Base-by-base conservation (phyloP, 768 basidiomycete species). In the Tylopilus plumbeoviolaceoides region DNA sequence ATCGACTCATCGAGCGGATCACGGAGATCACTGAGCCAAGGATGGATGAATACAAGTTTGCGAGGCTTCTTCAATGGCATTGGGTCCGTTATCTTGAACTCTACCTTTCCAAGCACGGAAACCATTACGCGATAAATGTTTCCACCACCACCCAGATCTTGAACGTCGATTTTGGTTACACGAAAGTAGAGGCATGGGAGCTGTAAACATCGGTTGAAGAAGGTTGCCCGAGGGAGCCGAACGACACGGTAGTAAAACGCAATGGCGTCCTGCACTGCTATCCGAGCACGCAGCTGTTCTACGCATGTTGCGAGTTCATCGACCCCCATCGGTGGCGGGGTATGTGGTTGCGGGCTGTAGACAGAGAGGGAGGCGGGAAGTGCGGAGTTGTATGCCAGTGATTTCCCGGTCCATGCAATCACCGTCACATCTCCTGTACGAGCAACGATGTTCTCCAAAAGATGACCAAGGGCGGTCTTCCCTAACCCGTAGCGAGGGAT, bases 1-100 rank as follows among this genome's bases (percentile, higher is more conserved):
- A n/a, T n/a, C n/a, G n/a, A n/a, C n/a, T n/a, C n/a, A n/a, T n/a
- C n/a, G n/a, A n/a, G n/a, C n/a, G n/a, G n/a, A n/a, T 30, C 40
- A 3, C 25, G 4, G 20, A 59, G 48, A 40, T 52, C 56, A 23
- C 21, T 42, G 33, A 57, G n/a, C 56, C 58, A 58, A 1, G 56
- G 58, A 14, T 54, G 23, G 2, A 54, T 49, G 12, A 59, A 53
- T 2, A 51, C 12, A 2, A 51, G 41, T 15, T 36, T 42, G 10
- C 43, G 38, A 1, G 49, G 50, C 17, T 14, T 6, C 12, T 2
- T 25, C 18, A 45, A 6, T 14, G 38, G 38, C 10, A 51, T 15
- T 9, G 4, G 7, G 21, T 42, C 23, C 8, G 21, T 1, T 9
- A 50, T 48, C 27, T 27, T 40, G 14, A 58, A 55, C 1, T 50